A percentile compares a stretch with the other conserved stretches of the same genome.
These are phyloP conservation scores for Phlyctochytrium bullatum DNA, from an alignment of 192 early-diverging fungal species.

Conservation along the genomic window DNA sequence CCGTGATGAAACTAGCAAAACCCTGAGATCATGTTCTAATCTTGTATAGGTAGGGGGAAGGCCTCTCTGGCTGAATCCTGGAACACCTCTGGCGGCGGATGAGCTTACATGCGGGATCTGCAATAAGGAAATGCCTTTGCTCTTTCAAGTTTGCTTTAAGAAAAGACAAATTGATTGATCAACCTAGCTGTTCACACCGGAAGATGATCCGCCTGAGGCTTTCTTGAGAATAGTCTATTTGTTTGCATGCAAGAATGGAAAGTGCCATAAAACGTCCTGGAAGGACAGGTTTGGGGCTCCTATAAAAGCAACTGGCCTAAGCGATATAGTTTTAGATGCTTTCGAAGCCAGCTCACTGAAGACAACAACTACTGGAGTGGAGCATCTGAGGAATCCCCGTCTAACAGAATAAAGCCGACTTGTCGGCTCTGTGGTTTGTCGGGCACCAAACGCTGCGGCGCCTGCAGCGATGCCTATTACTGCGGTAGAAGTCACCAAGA, in stretches of 20 bases:
- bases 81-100: neutral
- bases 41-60: neutral
- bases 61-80: neutral
- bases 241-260: conserved; percentile 87
- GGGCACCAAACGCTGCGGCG: conserved; percentile 67
- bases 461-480: conserved; percentile 71
- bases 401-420: neutral
- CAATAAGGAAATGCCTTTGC: neutral
- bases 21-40: neutral
- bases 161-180: neutral
- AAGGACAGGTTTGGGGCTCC: conserved; percentile 41
- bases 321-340: conserved; percentile 74
- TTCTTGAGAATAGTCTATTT: conserved; percentile 90
- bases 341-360: conserved; percentile 72
- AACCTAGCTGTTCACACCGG: conserved; percentile 81
- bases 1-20: too few relatives aligned
- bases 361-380: conserved; percentile 58
- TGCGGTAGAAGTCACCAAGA: conserved; percentile 85
- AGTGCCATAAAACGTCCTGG: conserved; percentile 67
- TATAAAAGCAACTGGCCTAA: neutral
- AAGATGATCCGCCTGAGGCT: conserved; percentile 80
- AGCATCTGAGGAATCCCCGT: conserved; percentile 13
- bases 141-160: neutral
- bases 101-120: neutral
- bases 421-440: conserved; percentile 38